Conservation (phyloP, 2,329 filamentous ascomycete genomes). For the Colletotrichum sp. region DNA sequence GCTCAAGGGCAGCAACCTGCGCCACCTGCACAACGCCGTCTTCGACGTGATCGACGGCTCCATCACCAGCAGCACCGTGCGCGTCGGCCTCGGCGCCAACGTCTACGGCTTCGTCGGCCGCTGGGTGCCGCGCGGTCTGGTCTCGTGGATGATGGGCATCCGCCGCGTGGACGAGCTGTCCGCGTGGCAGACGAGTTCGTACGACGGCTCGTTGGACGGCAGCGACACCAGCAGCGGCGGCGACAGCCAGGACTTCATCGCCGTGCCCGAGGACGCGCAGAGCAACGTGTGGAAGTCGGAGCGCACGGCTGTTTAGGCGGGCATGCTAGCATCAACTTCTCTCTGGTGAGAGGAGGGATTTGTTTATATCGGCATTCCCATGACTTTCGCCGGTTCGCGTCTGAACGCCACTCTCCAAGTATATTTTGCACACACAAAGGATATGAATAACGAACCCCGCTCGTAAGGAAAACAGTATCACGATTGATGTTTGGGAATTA, state of each 20-base stretch:
- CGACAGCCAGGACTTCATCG: constrained; percentile 54
- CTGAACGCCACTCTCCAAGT: not conserved
- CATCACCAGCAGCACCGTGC: constrained; percentile 66
- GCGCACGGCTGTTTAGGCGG: not conserved
- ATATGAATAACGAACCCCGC: constrained; percentile 12
- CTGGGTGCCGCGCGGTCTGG: constrained; percentile 76
- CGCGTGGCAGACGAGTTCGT: constrained; percentile 54
- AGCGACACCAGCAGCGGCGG: constrained; percentile 37
- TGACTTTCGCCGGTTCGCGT: not conserved
- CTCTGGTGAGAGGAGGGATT: not conserved
- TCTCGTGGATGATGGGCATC: constrained; percentile 95
- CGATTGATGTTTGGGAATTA: not conserved
- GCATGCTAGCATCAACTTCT: not conserved
- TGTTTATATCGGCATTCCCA: not conserved
- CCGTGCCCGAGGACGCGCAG: constrained; percentile 48
- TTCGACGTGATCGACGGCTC: constrained; percentile 84
- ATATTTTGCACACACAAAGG: not conserved
- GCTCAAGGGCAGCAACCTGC: constrained; percentile 72
- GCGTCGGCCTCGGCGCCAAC: constrained; percentile 83
- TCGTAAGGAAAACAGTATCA: not conserved
- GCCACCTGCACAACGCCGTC: constrained; percentile 83
- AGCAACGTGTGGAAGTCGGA: constrained; percentile 49
- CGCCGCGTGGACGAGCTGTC: constrained; percentile 64
- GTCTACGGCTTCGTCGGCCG: constrained; percentile 86
- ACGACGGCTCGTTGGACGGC: constrained; percentile 37